These are phyloP conservation scores for Torulaspora gathmanii DNA, from an alignment of 805 yeast genomes.

Conservation along the genomic window DNA sequence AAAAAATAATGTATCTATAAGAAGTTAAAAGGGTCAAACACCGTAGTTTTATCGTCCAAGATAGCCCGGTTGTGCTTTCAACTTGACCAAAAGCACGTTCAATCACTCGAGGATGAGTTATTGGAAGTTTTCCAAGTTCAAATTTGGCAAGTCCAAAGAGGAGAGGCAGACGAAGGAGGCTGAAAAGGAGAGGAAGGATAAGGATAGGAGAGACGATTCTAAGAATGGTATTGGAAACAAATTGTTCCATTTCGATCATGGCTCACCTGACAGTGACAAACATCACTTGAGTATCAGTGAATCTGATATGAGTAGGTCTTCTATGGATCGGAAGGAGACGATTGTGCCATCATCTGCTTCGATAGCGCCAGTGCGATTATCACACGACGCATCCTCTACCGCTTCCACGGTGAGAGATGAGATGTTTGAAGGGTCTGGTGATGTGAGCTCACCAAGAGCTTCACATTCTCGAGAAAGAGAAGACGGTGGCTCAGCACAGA, in stretches of 20 bases:
- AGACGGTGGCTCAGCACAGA: constrained; percentile 3
- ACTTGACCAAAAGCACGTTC: background rate
- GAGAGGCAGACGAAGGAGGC: constrained; percentile 25
- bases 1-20: background rate
- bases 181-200: constrained; percentile 16
- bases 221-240: constrained; percentile 12
- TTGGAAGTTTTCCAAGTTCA: constrained; percentile 34
- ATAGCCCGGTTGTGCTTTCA: background rate
- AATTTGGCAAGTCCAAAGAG: constrained; percentile 34
- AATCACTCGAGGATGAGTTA: constrained; percentile 24
- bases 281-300: constrained; percentile 1
- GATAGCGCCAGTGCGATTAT: constrained; percentile 27
- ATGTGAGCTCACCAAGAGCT: constrained; percentile 4
- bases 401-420: constrained; percentile 22
- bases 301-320: constrained; percentile 5
- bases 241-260: constrained; percentile 13
- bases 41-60: background rate
- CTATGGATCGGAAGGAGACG: constrained; percentile 28
- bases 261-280: constrained; percentile 1
- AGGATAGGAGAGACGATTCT: constrained; percentile 12
- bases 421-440: constrained; percentile 3
- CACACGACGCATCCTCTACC: constrained; percentile 25
- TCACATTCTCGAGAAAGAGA: constrained; percentile 8
- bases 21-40: background rate
- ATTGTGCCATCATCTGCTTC: constrained; percentile 30